Evolutionary conservation across 305 asterid genomes (phyloP).

Genomic region (Vinca major): DNA sequence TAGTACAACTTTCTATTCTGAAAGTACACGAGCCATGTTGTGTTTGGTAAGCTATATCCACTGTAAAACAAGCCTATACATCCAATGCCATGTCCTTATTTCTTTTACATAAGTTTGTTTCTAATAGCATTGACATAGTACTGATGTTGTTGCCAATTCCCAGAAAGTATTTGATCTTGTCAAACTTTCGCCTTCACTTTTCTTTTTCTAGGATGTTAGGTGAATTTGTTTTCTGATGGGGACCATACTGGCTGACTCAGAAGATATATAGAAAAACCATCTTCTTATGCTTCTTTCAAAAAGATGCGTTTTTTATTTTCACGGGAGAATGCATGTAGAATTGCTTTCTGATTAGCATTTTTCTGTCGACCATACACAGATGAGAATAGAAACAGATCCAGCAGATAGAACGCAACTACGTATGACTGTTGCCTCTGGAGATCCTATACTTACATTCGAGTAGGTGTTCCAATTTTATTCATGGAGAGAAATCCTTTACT

Average conservation of each 20-base stretch:
- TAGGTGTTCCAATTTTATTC: conserved; percentile 24
- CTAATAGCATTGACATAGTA: background rate
- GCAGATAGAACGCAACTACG: conserved; percentile 95
- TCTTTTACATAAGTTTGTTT: background rate
- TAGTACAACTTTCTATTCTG: conserved; percentile 91
- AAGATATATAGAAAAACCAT: background rate
- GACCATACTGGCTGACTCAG: background rate
- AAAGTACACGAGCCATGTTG: conserved; percentile 86
- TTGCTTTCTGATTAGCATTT: background rate
- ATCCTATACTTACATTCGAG: conserved; percentile 82
- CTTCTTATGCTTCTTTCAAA: background rate
- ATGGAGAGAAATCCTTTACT: background rate
- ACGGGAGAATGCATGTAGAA: background rate
- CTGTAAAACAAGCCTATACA: background rate
- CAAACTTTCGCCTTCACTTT: background rate
- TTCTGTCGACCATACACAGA: conserved; percentile 32
- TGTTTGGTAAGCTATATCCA: conserved; percentile 65
- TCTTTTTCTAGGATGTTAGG: background rate
- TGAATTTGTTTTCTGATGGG: background rate
- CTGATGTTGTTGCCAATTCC: background rate
- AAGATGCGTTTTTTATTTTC: background rate
- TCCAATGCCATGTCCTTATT: background rate
- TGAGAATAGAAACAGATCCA: conserved; percentile 97
- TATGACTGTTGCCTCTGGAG: conserved; percentile 95
- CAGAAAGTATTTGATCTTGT: background rate